These are phyloP conservation scores for Entonaema liquescens DNA, from an alignment of 495 filamentous ascomycete genomes.

Conservation along the genomic window DNA sequence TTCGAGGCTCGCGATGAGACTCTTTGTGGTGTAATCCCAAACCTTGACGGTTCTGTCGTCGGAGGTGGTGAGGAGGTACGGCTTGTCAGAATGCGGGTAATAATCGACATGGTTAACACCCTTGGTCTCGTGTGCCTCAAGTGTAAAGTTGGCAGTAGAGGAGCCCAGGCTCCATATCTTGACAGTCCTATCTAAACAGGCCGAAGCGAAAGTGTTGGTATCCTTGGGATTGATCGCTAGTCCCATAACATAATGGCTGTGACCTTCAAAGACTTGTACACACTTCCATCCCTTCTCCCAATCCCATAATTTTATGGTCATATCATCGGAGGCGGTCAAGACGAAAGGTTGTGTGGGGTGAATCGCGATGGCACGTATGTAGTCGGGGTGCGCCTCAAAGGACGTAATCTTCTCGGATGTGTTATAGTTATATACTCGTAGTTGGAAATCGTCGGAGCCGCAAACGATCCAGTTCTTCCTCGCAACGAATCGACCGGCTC, in stretches of 20 bases:
- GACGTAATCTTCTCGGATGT: slow-evolving; percentile 98
- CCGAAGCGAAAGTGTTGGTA: slow-evolving; percentile 96
- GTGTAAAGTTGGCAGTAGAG: slow-evolving; percentile 87
- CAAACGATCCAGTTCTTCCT: slow-evolving; percentile 99
- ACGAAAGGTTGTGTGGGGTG: slow-evolving; percentile 97
- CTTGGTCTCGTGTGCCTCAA: slow-evolving; percentile 98
- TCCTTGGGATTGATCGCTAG: slow-evolving; percentile 99
- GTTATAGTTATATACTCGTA: slow-evolving; percentile 97
- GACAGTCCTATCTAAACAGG: slow-evolving; percentile 94
- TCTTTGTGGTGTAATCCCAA: slow-evolving; percentile 99
- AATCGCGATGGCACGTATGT: slow-evolving; percentile 97
- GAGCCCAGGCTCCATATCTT: slow-evolving; percentile 99
- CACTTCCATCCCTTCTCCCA: slow-evolving; percentile 99
- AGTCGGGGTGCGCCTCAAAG: slow-evolving; percentile 98
- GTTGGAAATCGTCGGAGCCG: slow-evolving; percentile 97
- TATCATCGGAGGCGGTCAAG: slow-evolving; percentile 96
- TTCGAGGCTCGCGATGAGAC: slow-evolving; percentile 93
- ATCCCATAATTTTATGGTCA: slow-evolving; percentile 99
- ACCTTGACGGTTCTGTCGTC: slow-evolving; percentile 95
- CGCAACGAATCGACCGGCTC: slow-evolving; percentile 95
- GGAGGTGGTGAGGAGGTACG: slow-evolving; percentile 94
- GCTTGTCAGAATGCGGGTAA: slow-evolving; percentile 95
- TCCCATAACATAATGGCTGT: slow-evolving; percentile 98
- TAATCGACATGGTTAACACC: slow-evolving; percentile 98
- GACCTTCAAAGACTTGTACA: slow-evolving; percentile 97